Percentiles rank a stretch among this genome's conserved stretches.
Conservation (phyloP, 192 early-diverging fungal genomes). For the Phlyctochytrium arcticum region DNA sequence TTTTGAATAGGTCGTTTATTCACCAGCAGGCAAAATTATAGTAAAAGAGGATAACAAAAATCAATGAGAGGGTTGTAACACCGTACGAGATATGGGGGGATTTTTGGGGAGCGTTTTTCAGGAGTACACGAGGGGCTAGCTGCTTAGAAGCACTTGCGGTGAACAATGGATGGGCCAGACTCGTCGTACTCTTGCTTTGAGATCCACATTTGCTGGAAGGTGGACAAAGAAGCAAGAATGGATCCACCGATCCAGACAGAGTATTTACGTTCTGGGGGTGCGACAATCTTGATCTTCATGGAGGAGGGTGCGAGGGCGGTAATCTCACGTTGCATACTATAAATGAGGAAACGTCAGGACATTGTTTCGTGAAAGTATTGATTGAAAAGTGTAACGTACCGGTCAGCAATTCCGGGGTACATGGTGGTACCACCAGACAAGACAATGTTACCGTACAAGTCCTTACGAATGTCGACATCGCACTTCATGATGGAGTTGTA, state of each 20-base stretch:
- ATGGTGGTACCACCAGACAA: constrained; percentile 96
- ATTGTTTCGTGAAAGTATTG: background rate
- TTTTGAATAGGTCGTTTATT: too few species aligned
- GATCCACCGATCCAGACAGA: constrained; percentile 67
- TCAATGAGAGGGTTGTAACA: too few species aligned
- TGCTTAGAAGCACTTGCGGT: constrained; percentile 54
- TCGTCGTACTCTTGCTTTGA: constrained; percentile 62
- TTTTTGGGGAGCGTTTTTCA: too few species aligned
- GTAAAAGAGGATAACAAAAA: too few species aligned
- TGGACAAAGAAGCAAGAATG: constrained; percentile 55
- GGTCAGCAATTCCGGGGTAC: constrained; percentile 96
- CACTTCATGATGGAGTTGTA: constrained; percentile 98
- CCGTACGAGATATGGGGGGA: too few species aligned
- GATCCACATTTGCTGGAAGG: constrained; percentile 68
- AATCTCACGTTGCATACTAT: constrained; percentile 54
- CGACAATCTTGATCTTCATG: constrained; percentile 58
- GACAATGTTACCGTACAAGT: constrained; percentile 95
- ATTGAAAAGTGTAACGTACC: constrained; percentile 26
- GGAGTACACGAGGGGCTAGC: too few species aligned
- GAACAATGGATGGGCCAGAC: constrained; percentile 53
- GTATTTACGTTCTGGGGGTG: constrained; percentile 61
- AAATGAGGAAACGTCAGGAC: background rate
- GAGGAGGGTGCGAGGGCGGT: constrained; percentile 48
- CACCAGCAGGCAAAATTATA: too few species aligned
- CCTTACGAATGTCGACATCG: constrained; percentile 94